A percentile compares a stretch with the other conserved stretches of the same genome.
Conservation (phyloP, 176 grass and related monocot species). For the Aegilops longissima region DNA sequence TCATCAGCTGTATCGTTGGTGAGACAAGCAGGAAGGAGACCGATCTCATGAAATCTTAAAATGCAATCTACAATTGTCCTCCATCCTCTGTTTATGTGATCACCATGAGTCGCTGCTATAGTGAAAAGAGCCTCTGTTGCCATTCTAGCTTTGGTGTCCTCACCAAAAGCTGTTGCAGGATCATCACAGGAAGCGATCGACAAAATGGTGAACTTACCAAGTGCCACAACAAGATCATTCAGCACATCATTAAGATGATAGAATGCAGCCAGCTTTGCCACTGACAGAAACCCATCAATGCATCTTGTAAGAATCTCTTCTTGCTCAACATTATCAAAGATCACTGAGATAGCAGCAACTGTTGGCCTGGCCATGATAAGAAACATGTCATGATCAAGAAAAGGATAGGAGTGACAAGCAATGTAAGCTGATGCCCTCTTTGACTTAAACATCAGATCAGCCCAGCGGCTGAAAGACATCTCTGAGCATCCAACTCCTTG, state of each 20-base stretch:
- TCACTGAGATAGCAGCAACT: not conserved
- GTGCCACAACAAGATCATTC: slow-evolving; percentile 4
- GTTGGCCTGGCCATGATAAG: not conserved
- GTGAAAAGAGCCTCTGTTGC: slow-evolving; percentile 3
- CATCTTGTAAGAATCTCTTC: not conserved
- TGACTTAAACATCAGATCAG: not conserved
- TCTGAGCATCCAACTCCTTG: not conserved
- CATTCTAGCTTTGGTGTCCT: not conserved
- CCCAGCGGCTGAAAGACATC: slow-evolving; percentile 6
- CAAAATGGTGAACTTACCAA: not conserved
- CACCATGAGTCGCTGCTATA: not conserved
- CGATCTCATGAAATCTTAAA: not conserved
- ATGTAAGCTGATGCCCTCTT: not conserved
- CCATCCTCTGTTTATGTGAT: not conserved
- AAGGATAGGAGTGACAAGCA: not conserved
- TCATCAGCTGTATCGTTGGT: not conserved
- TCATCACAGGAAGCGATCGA: not conserved
- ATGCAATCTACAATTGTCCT: not conserved
- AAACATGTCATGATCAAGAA: not conserved
- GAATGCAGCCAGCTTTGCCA: not conserved
- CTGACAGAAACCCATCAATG: slow-evolving; percentile 10
- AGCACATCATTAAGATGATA: not conserved
- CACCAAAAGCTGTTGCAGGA: slow-evolving; percentile 12
- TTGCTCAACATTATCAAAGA: slow-evolving; percentile 4
- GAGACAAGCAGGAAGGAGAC: not conserved